Percentiles rank a stretch among this genome's conserved stretches.
phyloP scores from a whole-genome alignment of 2,329 filamentous ascomycete genomes.

The Bipolaris victoriae region DNA sequence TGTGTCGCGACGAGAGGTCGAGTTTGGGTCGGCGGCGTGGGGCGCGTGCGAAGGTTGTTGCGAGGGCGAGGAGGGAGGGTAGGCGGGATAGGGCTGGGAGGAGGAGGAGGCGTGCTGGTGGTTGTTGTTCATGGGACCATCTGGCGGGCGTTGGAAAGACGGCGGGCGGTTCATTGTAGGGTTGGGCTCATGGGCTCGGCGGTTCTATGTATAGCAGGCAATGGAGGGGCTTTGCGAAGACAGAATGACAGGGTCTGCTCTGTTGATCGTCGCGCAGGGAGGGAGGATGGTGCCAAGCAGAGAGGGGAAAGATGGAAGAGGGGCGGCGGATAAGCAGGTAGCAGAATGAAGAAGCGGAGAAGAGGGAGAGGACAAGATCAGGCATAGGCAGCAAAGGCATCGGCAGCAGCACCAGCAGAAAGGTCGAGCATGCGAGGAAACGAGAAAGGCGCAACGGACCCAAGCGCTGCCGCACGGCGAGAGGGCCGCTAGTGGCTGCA shows the following conservation, averaged over 20 bases:
- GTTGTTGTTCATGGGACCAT: slow-evolving; percentile 61
- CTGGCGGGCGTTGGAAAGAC: slow-evolving; percentile 47
- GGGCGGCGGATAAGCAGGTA: slow-evolving; percentile 1
- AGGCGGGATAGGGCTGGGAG: slow-evolving; percentile 40
- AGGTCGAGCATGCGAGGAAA: slow-evolving; percentile 23
- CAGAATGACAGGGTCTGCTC: not conserved
- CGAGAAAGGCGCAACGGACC: slow-evolving; percentile 21
- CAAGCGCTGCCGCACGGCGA: slow-evolving; percentile 14
- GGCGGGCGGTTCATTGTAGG: slow-evolving; percentile 50
- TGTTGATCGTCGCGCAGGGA: not conserved
- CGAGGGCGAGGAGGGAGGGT: slow-evolving; percentile 42
- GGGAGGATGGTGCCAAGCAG: not conserved
- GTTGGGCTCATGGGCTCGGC: slow-evolving; percentile 22
- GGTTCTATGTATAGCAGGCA: not conserved
- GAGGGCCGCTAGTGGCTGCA: not conserved
- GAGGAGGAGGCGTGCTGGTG: slow-evolving; percentile 26
- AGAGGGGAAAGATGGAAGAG: not conserved
- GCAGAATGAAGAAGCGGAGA: not conserved
- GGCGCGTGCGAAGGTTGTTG: slow-evolving; percentile 52
- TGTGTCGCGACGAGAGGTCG: slow-evolving; percentile 54
- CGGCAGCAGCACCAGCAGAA: not conserved
- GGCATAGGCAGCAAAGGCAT: not conserved
- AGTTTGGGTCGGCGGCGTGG: slow-evolving; percentile 55
- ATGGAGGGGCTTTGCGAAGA: slow-evolving; percentile 3
- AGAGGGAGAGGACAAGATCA: not conserved